Conservation (phyloP, 257 asterid genomes). For the Asclepias syriaca region DNA sequence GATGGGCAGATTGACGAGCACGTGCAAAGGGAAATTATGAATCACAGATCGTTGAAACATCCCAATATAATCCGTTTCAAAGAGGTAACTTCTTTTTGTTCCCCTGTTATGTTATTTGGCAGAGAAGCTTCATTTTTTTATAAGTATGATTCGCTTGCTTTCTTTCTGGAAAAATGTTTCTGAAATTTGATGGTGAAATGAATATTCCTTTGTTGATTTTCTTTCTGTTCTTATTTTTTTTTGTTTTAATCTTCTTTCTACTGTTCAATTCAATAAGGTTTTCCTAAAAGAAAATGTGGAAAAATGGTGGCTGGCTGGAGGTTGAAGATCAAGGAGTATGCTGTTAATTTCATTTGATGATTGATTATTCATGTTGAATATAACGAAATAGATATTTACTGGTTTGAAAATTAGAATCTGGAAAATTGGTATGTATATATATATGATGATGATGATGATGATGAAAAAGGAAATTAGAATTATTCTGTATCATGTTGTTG, state of each 20-base stretch:
- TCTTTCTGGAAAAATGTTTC: background rate
- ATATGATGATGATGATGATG: background rate
- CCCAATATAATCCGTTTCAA: constrained; percentile 39
- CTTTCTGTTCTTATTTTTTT: background rate
- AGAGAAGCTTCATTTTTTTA: background rate
- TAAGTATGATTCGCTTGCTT: background rate
- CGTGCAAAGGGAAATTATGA: constrained; percentile 43
- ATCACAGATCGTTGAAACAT: constrained; percentile 46
- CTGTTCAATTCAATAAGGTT: background rate
- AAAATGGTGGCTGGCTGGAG: no score
- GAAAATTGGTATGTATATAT: background rate
- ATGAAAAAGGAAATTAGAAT: background rate
- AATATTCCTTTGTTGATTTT: background rate
- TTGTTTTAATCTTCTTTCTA: background rate
- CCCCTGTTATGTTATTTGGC: background rate
- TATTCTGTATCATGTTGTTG: background rate
- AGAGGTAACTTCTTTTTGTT: constrained; percentile 17
- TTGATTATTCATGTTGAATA: background rate
- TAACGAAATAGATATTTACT: background rate
- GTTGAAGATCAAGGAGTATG: no score
- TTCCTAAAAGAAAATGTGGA: background rate
- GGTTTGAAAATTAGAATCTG: background rate
- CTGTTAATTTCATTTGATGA: background rate
- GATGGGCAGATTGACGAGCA: constrained; percentile 35
- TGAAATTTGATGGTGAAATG: background rate